Conservation (phyloP, 2,329 filamentous ascomycete species). For the Botrytis tulipae region DNA sequence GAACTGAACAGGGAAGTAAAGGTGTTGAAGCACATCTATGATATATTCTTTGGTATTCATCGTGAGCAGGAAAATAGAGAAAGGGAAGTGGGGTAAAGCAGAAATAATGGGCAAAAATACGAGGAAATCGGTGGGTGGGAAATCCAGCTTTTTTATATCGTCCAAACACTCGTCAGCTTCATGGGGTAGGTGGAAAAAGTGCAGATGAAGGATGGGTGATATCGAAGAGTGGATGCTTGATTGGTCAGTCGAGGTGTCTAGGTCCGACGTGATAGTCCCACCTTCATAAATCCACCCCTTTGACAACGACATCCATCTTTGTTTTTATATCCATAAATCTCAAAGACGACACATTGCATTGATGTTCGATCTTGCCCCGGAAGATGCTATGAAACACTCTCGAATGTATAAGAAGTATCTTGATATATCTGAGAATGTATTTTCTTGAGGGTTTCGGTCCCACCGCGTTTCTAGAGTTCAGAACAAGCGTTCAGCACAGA, state of each 20-base stretch:
- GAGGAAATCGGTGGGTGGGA: neutral
- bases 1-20: slow-evolving; percentile 52
- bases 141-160: neutral
- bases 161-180: neutral
- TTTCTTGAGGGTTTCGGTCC: neutral
- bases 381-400: neutral
- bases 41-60: slow-evolving; percentile 19
- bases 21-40: slow-evolving; percentile 24
- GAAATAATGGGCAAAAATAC: neutral
- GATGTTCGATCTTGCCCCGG: too few relatives aligned
- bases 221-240: neutral
- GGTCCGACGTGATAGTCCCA: neutral
- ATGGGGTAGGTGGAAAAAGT: neutral
- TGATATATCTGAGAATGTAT: neutral
- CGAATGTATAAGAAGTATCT: neutral
- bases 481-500: neutral
- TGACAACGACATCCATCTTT: neutral
- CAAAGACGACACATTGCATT: too few relatives aligned
- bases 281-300: slow-evolving; percentile 5
- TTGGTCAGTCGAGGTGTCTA: slow-evolving; percentile 1
- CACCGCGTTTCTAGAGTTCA: neutral
- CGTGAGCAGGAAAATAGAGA: neutral
- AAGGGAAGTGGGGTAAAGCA: neutral
- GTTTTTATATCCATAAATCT: neutral
- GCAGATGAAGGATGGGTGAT: neutral